phyloP scores from a whole-genome alignment of 2,329 filamentous ascomycete genomes.

The Hypomyces rosellus region DNA sequence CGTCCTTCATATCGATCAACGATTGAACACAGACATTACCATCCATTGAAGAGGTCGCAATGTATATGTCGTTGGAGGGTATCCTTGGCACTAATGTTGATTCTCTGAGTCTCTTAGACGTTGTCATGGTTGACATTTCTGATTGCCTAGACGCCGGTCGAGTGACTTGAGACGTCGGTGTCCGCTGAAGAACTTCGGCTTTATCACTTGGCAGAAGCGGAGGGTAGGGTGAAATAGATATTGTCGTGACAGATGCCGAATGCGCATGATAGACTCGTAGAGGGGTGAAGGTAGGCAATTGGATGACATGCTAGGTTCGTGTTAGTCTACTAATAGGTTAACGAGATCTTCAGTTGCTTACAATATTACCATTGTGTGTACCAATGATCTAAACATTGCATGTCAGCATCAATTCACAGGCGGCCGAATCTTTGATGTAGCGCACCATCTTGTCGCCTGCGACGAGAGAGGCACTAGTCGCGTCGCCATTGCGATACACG shows the following conservation, averaged over 20 bases:
- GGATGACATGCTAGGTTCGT: slow-evolving; percentile 66
- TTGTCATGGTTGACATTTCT: slow-evolving; percentile 39
- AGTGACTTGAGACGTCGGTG: slow-evolving; percentile 27
- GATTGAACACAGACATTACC: slow-evolving; percentile 92
- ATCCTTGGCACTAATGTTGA: slow-evolving; percentile 57
- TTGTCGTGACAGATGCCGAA: slow-evolving; percentile 78
- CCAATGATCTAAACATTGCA: slow-evolving; percentile 65
- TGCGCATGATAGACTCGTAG: slow-evolving; percentile 88
- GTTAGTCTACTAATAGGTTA: slow-evolving; percentile 21
- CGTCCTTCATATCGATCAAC: slow-evolving; percentile 80
- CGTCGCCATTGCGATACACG: slow-evolving; percentile 91
- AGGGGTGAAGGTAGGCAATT: slow-evolving; percentile 72
- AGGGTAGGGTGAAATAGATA: slow-evolving; percentile 86
- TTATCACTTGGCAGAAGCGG: slow-evolving; percentile 43
- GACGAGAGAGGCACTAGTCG: slow-evolving; percentile 83
- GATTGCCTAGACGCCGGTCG: slow-evolving; percentile 25
- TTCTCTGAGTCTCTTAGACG: slow-evolving; percentile 47
- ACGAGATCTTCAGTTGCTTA: slow-evolving; percentile 41
- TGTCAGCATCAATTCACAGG: slow-evolving; percentile 9
- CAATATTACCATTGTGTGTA: slow-evolving; percentile 94
- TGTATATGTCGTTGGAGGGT: slow-evolving; percentile 85
- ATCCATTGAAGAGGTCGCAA: slow-evolving; percentile 90
- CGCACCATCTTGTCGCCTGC: slow-evolving; percentile 94
- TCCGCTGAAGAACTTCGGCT: slow-evolving; percentile 34
- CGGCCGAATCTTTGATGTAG: not conserved